phyloP scores from a whole-genome alignment of 73 alveolate genomes.

The Paramecium tetraurelia region DNA sequence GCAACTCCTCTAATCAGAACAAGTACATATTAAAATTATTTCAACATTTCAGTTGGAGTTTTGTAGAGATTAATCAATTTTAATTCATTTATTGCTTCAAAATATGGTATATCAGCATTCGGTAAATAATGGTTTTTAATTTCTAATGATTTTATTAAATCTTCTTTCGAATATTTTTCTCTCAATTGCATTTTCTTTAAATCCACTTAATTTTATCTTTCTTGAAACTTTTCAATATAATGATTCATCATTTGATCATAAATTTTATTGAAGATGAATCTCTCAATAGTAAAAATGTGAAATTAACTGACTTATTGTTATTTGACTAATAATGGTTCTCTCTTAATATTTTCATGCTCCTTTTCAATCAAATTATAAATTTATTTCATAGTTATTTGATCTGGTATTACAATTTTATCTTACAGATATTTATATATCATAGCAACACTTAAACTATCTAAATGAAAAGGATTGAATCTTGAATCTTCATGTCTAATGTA shows the following conservation, averaged over 20 bases:
- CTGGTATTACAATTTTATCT: neutral
- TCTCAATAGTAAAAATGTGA: constrained; percentile 25
- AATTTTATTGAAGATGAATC: neutral
- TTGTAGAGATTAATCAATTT: neutral
- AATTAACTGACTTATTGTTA: constrained; percentile 2
- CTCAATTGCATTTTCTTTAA: neutral
- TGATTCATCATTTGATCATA: neutral
- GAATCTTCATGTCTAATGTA: constrained; percentile 27
- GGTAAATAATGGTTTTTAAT: constrained; percentile 13
- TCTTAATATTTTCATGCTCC: neutral
- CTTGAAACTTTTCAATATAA: neutral
- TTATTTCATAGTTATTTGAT: neutral
- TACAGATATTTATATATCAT: neutral
- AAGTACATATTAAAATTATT: neutral
- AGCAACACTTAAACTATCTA: neutral
- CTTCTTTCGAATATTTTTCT: neutral
- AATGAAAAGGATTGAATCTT: constrained; percentile 27
- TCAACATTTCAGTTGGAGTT: constrained; percentile 46
- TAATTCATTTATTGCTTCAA: constrained; percentile 20
- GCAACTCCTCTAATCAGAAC: constrained; percentile 46
- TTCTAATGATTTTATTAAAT: constrained; percentile 28
- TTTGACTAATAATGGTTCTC: neutral
- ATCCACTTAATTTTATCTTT: neutral
- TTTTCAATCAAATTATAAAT: neutral
- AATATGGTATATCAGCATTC: constrained; percentile 10